Evolutionary conservation across 192 early-diverging fungal genomes (phyloP).

Genomic region (Entrophospora sp.): DNA sequence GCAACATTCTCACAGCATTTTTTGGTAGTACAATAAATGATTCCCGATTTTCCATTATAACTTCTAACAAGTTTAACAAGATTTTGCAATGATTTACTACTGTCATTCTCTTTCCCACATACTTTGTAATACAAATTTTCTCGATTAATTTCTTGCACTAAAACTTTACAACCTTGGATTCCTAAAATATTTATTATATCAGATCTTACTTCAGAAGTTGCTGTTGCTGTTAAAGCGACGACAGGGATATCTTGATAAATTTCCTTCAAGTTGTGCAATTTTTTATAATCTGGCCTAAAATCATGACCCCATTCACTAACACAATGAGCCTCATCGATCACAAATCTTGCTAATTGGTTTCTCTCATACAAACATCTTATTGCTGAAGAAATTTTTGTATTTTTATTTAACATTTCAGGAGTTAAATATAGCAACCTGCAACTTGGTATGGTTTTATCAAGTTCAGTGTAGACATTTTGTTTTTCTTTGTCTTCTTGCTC

Average conservation of each 20-base stretch:
- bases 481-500: constrained; percentile 40
- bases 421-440: constrained; percentile 80
- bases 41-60: constrained; percentile 65
- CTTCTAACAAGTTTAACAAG: constrained; percentile 63
- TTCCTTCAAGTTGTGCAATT: constrained; percentile 54
- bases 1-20: constrained; percentile 75
- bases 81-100: constrained; percentile 43
- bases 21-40: constrained; percentile 85
- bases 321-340: constrained; percentile 97
- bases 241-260: constrained; percentile 70
- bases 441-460: constrained; percentile 35
- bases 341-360: constrained; percentile 71
- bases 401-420: constrained; percentile 74
- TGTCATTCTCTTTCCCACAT: constrained; percentile 55
- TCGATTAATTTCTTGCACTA: constrained; percentile 86
- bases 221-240: constrained; percentile 94
- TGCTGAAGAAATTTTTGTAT: constrained; percentile 40
- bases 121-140: constrained; percentile 74
- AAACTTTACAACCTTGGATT: constrained; percentile 58
- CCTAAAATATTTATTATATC: constrained; percentile 71
- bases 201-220: constrained; percentile 77
- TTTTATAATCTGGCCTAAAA: constrained; percentile 89
- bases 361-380: constrained; percentile 53
- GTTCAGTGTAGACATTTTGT: constrained; percentile 47
- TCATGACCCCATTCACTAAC: constrained; percentile 97